Percentiles rank a stretch among this genome's conserved stretches.
phyloP scores from a whole-genome alignment of 2,329 filamentous ascomycete genomes.

The Samsoniella hepiali region DNA sequence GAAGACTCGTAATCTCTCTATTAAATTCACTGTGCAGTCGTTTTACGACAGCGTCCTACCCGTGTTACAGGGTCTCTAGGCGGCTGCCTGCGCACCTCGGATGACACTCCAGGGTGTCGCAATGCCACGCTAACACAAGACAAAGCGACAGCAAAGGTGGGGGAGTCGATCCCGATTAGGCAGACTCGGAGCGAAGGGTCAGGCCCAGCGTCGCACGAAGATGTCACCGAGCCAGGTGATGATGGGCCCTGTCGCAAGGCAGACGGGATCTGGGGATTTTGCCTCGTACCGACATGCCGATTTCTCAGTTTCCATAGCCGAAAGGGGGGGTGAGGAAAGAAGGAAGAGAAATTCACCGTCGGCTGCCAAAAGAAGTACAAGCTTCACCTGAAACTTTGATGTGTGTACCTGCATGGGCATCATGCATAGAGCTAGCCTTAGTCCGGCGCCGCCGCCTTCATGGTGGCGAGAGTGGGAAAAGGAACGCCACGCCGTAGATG shows the following conservation, averaged over 20 bases:
- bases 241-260: too few species aligned
- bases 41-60: too few species aligned
- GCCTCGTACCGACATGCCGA: too few species aligned
- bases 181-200: background rate
- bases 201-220: too few species aligned
- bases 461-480: background rate
- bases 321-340: too few species aligned
- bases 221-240: too few species aligned
- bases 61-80: background rate
- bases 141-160: background rate
- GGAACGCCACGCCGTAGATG: background rate
- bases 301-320: too few species aligned
- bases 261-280: too few species aligned
- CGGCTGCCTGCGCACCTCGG: background rate
- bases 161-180: background rate
- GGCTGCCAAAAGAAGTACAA: too few species aligned
- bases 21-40: too few species aligned
- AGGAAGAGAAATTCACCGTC: too few species aligned
- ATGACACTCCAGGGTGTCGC: background rate
- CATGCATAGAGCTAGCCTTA: background rate
- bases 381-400: conserved; percentile 10
- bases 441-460: background rate
- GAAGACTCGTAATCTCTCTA: too few species aligned
- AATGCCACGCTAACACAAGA: background rate
- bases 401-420: background rate